These are phyloP conservation scores for Neophaeococcomyces aloes DNA, from an alignment of 2,329 filamentous ascomycete genomes.

Conservation along the genomic window DNA sequence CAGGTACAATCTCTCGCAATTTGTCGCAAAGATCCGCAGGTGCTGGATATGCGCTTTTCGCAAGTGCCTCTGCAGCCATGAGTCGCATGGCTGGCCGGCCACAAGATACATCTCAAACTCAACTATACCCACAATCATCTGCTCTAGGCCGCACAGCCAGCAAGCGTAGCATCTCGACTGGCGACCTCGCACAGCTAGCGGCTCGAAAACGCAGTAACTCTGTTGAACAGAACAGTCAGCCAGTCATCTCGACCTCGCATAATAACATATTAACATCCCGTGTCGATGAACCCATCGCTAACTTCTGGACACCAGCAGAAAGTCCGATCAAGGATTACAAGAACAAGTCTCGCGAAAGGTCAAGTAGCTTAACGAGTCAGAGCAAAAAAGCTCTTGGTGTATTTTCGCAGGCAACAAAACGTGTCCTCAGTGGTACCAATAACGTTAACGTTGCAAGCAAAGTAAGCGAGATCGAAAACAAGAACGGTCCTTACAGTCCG, in stretches of 20 bases:
- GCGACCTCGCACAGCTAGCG: conserved; percentile 5
- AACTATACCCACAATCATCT: no score
- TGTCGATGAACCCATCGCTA: conserved; percentile 5
- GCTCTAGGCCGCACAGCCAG: conserved; percentile 14
- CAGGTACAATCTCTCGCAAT: conserved; percentile 26
- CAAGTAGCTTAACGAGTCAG: conserved; percentile 24
- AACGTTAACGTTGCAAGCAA: conserved; percentile 24
- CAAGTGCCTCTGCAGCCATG: conserved; percentile 21
- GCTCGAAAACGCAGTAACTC: conserved; percentile 12
- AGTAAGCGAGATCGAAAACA: conserved; percentile 13
- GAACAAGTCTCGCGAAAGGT: conserved; percentile 17
- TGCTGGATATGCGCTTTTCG: conserved; percentile 19
- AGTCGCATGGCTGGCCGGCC: conserved; percentile 10
- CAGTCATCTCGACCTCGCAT: not conserved
- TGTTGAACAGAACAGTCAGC: conserved; percentile 9
- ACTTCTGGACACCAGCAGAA: conserved; percentile 15
- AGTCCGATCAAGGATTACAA: conserved; percentile 23
- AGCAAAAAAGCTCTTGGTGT: conserved; percentile 54
- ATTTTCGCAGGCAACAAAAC: conserved; percentile 50
- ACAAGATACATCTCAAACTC: conserved; percentile 2
- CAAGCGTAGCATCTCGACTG: conserved; percentile 18
- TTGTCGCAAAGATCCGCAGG: conserved; percentile 19
- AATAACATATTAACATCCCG: not conserved
- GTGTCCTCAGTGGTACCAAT: conserved; percentile 45
- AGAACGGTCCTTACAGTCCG: not conserved